These are phyloP conservation scores for Leccinum aurantiacum DNA, from an alignment of 768 basidiomycete species.

Conservation along the genomic window DNA sequence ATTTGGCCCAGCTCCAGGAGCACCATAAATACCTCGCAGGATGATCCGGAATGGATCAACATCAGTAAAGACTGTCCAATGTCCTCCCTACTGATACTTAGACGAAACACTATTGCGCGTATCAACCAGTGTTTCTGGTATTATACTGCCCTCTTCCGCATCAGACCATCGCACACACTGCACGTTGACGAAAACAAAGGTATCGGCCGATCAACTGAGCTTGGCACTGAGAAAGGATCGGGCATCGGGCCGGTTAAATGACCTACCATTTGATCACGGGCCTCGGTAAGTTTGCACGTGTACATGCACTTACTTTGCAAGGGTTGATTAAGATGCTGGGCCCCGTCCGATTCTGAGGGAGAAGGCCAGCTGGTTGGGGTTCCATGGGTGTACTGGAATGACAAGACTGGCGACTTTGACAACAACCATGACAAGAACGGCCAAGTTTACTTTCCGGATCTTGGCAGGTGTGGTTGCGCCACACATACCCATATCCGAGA, in stretches of 20 bases:
- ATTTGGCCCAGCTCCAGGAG: too few relatives aligned
- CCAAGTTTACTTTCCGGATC: slow-evolving; percentile 5
- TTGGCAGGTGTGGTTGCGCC: not conserved
- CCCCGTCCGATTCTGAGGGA: not conserved
- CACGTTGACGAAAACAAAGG: not conserved
- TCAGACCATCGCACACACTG: not conserved
- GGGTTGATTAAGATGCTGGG: not conserved
- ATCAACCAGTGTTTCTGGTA: not conserved
- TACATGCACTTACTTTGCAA: not conserved
- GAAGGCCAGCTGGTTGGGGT: not conserved
- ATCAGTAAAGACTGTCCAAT: too few relatives aligned
- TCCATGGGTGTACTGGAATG: not conserved
- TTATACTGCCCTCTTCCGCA: not conserved
- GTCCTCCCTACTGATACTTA: too few relatives aligned
- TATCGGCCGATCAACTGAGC: not conserved
- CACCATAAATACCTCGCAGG: too few relatives aligned
- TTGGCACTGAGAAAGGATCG: not conserved
- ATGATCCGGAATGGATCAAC: too few relatives aligned
- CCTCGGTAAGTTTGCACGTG: not conserved
- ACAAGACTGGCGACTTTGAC: not conserved
- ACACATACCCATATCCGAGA: not conserved
- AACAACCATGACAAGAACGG: not conserved
- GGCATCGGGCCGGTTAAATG: not conserved
- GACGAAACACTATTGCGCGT: too few relatives aligned
- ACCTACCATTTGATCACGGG: not conserved